These are phyloP conservation scores for Echinosophora koreensis DNA, from an alignment of 306 rosid species.

Conservation along the genomic window DNA sequence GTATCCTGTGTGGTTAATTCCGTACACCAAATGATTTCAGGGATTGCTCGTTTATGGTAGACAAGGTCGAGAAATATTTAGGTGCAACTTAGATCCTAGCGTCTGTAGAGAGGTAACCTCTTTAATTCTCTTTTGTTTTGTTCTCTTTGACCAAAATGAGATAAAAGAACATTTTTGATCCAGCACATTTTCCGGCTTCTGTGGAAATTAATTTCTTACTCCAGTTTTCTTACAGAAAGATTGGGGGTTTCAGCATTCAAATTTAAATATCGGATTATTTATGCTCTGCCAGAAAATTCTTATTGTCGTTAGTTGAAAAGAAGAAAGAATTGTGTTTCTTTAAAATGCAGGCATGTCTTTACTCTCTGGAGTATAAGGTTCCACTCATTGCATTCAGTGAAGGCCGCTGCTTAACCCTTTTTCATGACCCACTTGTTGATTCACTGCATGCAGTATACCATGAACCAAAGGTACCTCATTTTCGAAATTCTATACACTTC, in stretches of 20 bases:
- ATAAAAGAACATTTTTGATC: constrained; percentile 25
- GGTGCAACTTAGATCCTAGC: constrained; percentile 75
- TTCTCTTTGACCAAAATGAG: constrained; percentile 25
- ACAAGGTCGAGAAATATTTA: constrained; percentile 88
- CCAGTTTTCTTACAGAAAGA: constrained; percentile 3
- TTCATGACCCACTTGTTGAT: constrained; percentile 81
- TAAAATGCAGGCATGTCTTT: constrained; percentile 76
- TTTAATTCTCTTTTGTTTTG: constrained; percentile 1
- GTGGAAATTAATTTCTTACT: constrained; percentile 27
- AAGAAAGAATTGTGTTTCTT: constrained; percentile 31
- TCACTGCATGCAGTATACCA: constrained; percentile 76
- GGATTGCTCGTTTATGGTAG: constrained; percentile 93
- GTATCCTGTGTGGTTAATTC: constrained; percentile 31
- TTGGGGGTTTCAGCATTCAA: constrained; percentile 33
- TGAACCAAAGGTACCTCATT: constrained; percentile 84
- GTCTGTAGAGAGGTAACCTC: constrained; percentile 83
- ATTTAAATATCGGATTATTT: constrained; percentile 22
- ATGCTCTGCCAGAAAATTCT: constrained; percentile 27
- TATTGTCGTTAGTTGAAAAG: neutral
- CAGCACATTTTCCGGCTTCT: constrained; percentile 1
- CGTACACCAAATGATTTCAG: constrained; percentile 61
- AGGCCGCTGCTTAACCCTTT: constrained; percentile 89
- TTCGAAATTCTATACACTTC: constrained; percentile 2
- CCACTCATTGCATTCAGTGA: constrained; percentile 82
- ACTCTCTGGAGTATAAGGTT: constrained; percentile 76